Base-by-base conservation (phyloP, 1,139 yeast genomes). In the Saccharomyces pastorianus region DNA sequence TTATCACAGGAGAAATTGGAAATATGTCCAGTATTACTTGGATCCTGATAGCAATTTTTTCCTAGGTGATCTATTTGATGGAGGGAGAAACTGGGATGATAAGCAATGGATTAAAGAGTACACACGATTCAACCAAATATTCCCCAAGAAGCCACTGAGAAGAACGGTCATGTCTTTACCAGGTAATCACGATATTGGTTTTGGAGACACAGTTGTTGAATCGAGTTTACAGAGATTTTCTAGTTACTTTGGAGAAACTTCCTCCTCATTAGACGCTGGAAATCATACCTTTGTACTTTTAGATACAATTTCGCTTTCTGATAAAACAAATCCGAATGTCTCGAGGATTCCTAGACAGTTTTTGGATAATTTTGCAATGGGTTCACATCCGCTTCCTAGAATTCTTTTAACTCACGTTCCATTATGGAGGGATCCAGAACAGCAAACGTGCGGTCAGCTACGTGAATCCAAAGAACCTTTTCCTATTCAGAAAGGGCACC, bases 171-270 rank as follows among this genome's bases (percentile, higher is more conserved):
- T 79, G 63, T 80, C 84, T 1, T 71, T 93, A 11, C 96, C 98
- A 0, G 99, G 99, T 2, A 93, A 93, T 65, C 99, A 93, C 68
- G 99, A 93, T 68, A 88, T 93, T 61, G 99, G 99, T 0, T 91
- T 86, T 68, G 96, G 95, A 38, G 80, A 83, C 55, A 81, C 84
- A 1, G 76, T 81, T 6, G 74, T 79, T 11, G 79, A 78, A 28
- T 70, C 74, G 2, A 80, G 84, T 29, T 69, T 79, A 51, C 72
- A 81, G 31, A 74, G 98, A 59, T 93, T 91, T 70, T 72, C 78
- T 25, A 73, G 84, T 2, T 79, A 77, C 65, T 91, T 89, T 68
- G 99, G 99, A 2, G 83, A 75, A 50, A 70, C 84, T 3, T 76
- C 85, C 8, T 80, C 85, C 54, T 76, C 76, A 31, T 73, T 77